Base-by-base conservation (phyloP, 2,329 filamentous ascomycete species). In the Aspergillus melleus region DNA sequence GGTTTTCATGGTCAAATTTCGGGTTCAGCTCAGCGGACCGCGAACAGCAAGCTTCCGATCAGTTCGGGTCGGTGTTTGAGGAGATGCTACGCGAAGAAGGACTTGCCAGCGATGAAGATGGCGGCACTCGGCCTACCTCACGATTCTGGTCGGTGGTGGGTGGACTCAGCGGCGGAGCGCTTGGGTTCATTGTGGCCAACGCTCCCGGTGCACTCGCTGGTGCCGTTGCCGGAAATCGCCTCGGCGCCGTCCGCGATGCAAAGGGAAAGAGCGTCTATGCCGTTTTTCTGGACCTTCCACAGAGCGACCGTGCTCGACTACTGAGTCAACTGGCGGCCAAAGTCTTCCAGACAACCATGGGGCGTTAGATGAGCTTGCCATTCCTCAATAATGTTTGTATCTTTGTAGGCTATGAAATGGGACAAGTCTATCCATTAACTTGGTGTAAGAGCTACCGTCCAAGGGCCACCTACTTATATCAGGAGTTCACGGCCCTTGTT, bases 141-240 rank as follows among this genome's bases (percentile, higher is more conserved):
- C 88, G 88, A 67, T 96, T 99, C 76, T 99, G 95, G 94, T 84
- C 88, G 58, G 76, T 97, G 64, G 74, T 97, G 0, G 95, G 95
- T 3, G 92, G 92, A 1, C 76, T 94, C 46, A 95, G 91, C 71
- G 95, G 95, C 32, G 94, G 89, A 12, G 91, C 92, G 2, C 84
- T 99, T 74, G 95, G 95, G 0, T 98, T 98, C 76, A 99, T 99
- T 67, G 85, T 98, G 26, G 95, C 89, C 29, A 98, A 98, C 73
- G 86, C 97, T 52, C 91, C 94, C 0, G 95, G 95, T 0, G 84
- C 94, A 70, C 76, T 98, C 42, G 94, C 94, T 0, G 95, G 95
- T 2, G 92, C 91, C 2, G 93, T 97, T 2, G 94, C 93, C 0
- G 95, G 95, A 11, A 98, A 97, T 77, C 80, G 93, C 54, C 78